Evolutionary conservation across 2,329 filamentous ascomycete genomes (phyloP).

Genomic region (Fusarium zealandicum): DNA sequence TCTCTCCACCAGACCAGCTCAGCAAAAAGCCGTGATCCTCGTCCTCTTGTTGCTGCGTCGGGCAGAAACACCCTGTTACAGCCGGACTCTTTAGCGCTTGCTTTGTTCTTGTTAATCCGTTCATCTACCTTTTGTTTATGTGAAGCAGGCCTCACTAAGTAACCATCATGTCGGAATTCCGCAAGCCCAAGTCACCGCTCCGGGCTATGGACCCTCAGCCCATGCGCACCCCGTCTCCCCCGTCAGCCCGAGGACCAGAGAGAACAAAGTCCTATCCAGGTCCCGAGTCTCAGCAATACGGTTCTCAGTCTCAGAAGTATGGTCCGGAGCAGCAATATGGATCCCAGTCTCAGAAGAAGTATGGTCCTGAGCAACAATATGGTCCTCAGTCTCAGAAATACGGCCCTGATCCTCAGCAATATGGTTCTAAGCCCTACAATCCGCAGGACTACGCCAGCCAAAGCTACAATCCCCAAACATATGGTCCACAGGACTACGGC

Average conservation of each 20-base stretch:
- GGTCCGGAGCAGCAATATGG: not conserved
- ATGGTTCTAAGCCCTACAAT: constrained; percentile 24
- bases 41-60: constrained; percentile 8
- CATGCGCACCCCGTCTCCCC: constrained; percentile 37
- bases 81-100: not conserved
- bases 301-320: constrained; percentile 13
- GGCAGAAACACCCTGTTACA: constrained; percentile 8
- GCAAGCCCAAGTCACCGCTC: constrained; percentile 37
- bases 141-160: not conserved
- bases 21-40: constrained; percentile 15
- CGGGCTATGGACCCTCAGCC: constrained; percentile 41
- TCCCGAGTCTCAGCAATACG: constrained; percentile 30
- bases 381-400: constrained; percentile 17
- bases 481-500: constrained; percentile 16
- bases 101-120: not conserved
- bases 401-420: constrained; percentile 28
- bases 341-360: constrained; percentile 16
- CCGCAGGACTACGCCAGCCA: constrained; percentile 20
- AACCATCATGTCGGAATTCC: constrained; percentile 29
- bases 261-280: constrained; percentile 33
- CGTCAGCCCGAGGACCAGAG: constrained; percentile 29
- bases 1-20: constrained; percentile 30
- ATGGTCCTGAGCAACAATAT: not conserved
- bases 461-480: constrained; percentile 31
- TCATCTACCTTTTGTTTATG: not conserved